Evolutionary conservation across 2,329 filamentous ascomycete species (phyloP).

Genomic region (Colletotrichum navitas): DNA sequence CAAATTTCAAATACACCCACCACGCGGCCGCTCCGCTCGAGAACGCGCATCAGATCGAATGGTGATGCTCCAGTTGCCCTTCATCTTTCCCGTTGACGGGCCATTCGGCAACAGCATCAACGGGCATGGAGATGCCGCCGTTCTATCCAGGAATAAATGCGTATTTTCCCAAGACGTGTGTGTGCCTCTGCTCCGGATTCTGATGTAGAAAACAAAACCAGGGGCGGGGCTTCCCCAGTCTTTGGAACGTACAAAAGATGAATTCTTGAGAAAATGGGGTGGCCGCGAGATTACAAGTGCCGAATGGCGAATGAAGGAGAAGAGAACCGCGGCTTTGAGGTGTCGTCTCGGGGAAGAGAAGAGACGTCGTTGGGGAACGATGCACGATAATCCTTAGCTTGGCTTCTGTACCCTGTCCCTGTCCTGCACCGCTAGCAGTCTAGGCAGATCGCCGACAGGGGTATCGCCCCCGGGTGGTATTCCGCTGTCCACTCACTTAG

Average conservation of each 20-base stretch:
- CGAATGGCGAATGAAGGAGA: not conserved
- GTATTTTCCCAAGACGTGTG: not conserved
- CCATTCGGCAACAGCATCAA: not conserved
- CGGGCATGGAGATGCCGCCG: not conserved
- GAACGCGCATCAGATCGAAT: not conserved
- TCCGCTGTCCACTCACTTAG: slow-evolving; percentile 59
- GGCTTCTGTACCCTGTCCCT: slow-evolving; percentile 9
- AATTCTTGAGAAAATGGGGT: not conserved
- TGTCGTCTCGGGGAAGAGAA: slow-evolving; percentile 53
- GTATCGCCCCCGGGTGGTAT: slow-evolving; percentile 49
- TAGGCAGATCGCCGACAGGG: slow-evolving; percentile 23
- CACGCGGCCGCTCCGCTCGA: not conserved
- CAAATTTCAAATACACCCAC: too few relatives aligned
- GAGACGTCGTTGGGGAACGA: not conserved
- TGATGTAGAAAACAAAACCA: not conserved
- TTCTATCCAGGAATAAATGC: not conserved
- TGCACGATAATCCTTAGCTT: not conserved
- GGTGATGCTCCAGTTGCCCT: not conserved
- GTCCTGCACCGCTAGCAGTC: not conserved
- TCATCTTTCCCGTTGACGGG: not conserved
- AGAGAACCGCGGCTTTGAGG: not conserved
- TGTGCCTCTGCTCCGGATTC: not conserved
- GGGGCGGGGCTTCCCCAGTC: not conserved
- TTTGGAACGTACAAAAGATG: not conserved
- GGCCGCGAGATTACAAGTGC: not conserved